Percentiles rank a stretch among this genome's conserved stretches.
phyloP scores from a whole-genome alignment of 164 flowering plant genomes.

The Tetrastigma voinierianum region DNA sequence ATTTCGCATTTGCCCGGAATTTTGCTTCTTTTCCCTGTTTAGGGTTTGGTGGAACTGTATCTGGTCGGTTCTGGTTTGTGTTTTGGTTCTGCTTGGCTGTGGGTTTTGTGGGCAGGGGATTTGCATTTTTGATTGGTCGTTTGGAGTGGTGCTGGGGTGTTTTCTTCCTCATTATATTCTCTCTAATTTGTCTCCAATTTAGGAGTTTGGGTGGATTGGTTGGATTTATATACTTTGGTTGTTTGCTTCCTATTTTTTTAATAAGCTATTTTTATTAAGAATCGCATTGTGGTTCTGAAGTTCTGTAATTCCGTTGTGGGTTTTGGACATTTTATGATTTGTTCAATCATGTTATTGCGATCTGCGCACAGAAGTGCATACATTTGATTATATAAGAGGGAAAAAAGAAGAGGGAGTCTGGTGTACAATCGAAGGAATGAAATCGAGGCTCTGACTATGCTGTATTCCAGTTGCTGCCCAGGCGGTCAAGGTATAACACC shows the following conservation, averaged over 20 bases:
- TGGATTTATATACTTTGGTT: no score
- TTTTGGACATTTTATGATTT: conserved; percentile 2
- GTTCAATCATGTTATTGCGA: conserved; percentile 14
- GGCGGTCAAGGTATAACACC: conserved; percentile 60
- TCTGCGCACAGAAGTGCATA: conserved; percentile 6
- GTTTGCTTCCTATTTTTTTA: no score
- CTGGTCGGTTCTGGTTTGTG: conserved; percentile 12
- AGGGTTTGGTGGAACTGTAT: conserved; percentile 24
- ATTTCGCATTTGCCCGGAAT: conserved; percentile 16
- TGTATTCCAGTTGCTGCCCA: conserved; percentile 74
- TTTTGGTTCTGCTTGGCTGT: no score
- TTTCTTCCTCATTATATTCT: no score
- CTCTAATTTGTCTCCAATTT: no score
- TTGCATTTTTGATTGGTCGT: conserved; percentile 7
- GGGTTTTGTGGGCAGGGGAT: no score
- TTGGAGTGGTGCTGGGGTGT: no score
- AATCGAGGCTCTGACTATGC: conserved; percentile 69
- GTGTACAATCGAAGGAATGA: conserved; percentile 35
- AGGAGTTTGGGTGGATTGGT: not conserved
- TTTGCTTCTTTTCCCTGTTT: not conserved
- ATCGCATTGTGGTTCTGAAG: conserved; percentile 6
- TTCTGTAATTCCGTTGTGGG: not conserved
- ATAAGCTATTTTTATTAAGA: no score
- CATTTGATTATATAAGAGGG: conserved; percentile 18
- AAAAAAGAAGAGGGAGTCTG: conserved; percentile 11